These are phyloP conservation scores for Mariannaea elegans DNA, from an alignment of 2,329 filamentous ascomycete species.

Conservation along the genomic window DNA sequence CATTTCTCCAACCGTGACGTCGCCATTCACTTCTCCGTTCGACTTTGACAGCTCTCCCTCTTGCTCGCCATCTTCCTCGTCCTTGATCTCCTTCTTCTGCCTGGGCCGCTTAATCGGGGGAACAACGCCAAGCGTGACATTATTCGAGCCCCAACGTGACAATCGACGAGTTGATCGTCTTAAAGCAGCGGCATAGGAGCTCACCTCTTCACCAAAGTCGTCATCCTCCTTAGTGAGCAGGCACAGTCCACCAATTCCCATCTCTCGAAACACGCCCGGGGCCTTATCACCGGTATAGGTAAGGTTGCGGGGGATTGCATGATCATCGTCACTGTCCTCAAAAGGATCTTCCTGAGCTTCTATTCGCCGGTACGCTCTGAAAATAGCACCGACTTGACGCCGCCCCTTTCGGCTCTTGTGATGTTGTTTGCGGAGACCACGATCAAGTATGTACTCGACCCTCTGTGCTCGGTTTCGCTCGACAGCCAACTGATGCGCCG, in stretches of 20 bases:
- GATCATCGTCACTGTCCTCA: conserved; percentile 71
- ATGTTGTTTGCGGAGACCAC: conserved; percentile 74
- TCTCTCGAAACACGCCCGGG: conserved; percentile 58
- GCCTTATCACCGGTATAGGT: conserved; percentile 41
- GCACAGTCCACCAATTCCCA: conserved; percentile 70
- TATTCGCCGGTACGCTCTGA: conserved; percentile 72
- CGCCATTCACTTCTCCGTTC: conserved; percentile 41
- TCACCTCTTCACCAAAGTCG: conserved; percentile 80
- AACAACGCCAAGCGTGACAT: conserved; percentile 57
- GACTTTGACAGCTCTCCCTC: conserved; percentile 33
- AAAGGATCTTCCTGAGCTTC: conserved; percentile 64
- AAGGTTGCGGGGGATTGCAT: conserved; percentile 47
- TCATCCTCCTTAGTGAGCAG: conserved; percentile 70
- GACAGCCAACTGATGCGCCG: conserved; percentile 83
- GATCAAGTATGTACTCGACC: conserved; percentile 83
- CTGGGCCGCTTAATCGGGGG: conserved; percentile 54
- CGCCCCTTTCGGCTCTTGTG: conserved; percentile 69
- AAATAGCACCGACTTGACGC: conserved; percentile 71
- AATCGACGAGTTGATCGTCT: conserved; percentile 71
- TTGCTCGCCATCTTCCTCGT: conserved; percentile 39
- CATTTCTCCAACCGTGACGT: conserved; percentile 52
- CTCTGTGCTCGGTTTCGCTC: conserved; percentile 80
- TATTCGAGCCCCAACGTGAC: conserved; percentile 70
- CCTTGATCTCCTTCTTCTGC: conserved; percentile 38
- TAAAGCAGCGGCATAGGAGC: conserved; percentile 72